Conservation (phyloP, 2,329 filamentous ascomycete species). For the Simplicillium sp. region DNA sequence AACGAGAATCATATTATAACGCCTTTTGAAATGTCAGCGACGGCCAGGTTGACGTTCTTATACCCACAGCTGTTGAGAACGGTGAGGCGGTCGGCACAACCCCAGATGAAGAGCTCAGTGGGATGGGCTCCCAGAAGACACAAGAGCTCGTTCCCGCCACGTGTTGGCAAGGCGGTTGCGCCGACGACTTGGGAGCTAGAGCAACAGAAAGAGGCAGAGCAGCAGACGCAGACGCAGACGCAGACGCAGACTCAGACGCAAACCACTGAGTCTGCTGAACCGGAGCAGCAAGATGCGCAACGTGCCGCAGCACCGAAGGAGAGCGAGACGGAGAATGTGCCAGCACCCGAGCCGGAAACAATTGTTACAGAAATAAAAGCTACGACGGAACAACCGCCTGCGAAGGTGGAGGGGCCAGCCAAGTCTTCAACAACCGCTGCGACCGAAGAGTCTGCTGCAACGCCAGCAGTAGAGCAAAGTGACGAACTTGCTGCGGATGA, state of each 20-base stretch:
- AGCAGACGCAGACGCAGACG: slow-evolving; percentile 8
- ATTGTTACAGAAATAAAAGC: neutral
- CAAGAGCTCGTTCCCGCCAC: slow-evolving; percentile 37
- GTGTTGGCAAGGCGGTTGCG: slow-evolving; percentile 54
- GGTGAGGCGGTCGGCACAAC: slow-evolving; percentile 16
- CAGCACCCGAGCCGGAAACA: neutral
- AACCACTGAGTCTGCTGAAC: neutral
- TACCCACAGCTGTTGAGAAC: slow-evolving; percentile 58
- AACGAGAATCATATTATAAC: neutral
- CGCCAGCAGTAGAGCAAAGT: neutral
- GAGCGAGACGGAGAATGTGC: too few relatives aligned
- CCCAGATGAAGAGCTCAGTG: neutral
- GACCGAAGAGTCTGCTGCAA: slow-evolving; percentile 1
- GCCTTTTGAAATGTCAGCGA: slow-evolving; percentile 41
- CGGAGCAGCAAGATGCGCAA: neutral
- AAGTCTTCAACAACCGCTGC: neutral
- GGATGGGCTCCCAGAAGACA: slow-evolving; percentile 21
- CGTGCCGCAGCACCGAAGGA: slow-evolving; percentile 1
- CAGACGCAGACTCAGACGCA: slow-evolving; percentile 10
- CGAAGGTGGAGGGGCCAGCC: neutral
- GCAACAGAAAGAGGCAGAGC: slow-evolving; percentile 8
- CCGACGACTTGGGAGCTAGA: slow-evolving; percentile 26
- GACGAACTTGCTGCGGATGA: neutral
- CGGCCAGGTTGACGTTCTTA: slow-evolving; percentile 52
- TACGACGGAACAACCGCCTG: neutral